Evolutionary conservation across 345 rosid species (phyloP), one percentile per base, ranked within the genome.

Genomic region (Gossypium ekmanianum): DNA sequence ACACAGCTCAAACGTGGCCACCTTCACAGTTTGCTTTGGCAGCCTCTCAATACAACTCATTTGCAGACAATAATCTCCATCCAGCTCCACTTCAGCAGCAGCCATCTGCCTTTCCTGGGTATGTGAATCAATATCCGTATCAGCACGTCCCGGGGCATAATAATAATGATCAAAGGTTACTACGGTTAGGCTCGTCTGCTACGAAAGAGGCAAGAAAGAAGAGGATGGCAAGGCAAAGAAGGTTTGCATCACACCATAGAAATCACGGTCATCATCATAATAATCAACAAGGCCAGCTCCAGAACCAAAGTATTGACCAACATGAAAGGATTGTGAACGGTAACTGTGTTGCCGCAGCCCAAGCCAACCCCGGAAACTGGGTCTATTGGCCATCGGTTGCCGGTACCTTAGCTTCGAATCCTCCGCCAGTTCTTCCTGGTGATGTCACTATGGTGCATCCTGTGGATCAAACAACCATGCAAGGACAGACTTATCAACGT

Each of bases 151-250:
- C 75, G 1, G 86, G 85, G 2, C 86, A 83, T 11, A 79, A 88
- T 34, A 34, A 34, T 56, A 84, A 83, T 61, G 88, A 84, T 26
- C 87, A 85, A 22, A 80, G 87, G 75, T 47, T 88, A 68, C 75
- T 71, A 56, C 80, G 91, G 68, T 65, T 87, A 47, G 93, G 98
- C 48, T 87, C 97, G 0, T 93, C 95, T 0, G 97, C 97, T 1
- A 92, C 98, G 0, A 93, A 93, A 77, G 98, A 96, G 56, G 99
- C 99, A 1, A 84, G 98, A 82, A 96, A 91, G 91, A 95, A 95
- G 87, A 86, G 99, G 58, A 96, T 96, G 99, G 99, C 98, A 0
- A 86, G 99, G 80, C 98, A 95, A 79, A 86, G 94, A 65, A 85
- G 97, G 79, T 79, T 93, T 80, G 16, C 86, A 45, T 75, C 93